A percentile compares a stretch with the other conserved stretches of the same genome.
These are phyloP conservation scores for Desmodesmus armatus DNA, from an alignment of 139 green algal genomes.

Conservation along the genomic window DNA sequence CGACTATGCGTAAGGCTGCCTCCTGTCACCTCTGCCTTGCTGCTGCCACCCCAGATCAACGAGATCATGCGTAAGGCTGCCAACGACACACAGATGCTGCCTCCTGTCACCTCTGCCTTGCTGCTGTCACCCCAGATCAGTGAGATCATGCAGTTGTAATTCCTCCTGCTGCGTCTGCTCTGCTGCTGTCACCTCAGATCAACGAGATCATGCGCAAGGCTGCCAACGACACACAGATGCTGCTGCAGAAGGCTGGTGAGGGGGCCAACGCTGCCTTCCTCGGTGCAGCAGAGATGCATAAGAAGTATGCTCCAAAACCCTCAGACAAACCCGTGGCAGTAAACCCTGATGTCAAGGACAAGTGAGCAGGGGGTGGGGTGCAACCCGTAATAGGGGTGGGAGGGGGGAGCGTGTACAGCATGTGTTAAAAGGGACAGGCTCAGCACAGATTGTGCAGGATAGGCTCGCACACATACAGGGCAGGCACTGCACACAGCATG, in stretches of 20 bases:
- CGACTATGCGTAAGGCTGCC: constrained; percentile 44
- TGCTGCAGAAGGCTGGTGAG: constrained; percentile 20
- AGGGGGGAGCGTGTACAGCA: too few relatives aligned
- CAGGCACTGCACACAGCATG: too few relatives aligned
- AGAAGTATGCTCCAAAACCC: constrained; percentile 43
- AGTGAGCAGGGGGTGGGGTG: too few relatives aligned
- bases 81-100: constrained; percentile 41
- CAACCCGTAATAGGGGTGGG: too few relatives aligned
- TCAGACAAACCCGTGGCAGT: constrained; percentile 29
- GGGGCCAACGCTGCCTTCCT: constrained; percentile 13
- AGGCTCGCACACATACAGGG: background rate
- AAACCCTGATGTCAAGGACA: constrained; percentile 8
- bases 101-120: too few relatives aligned
- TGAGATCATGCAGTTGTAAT: background rate
- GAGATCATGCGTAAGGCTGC: constrained; percentile 47
- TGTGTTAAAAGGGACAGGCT: too few relatives aligned
- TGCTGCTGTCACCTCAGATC: constrained; percentile 23
- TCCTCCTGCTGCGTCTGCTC: background rate
- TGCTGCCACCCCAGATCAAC: constrained; percentile 29
- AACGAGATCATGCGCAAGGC: constrained; percentile 48
- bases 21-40: too few relatives aligned
- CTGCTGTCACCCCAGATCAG: too few relatives aligned
- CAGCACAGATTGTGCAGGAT: too few relatives aligned
- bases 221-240: constrained; percentile 39
- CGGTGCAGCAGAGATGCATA: constrained; percentile 44